Percentiles rank a stretch among this genome's conserved stretches.
Evolutionary conservation across 2,329 filamentous ascomycete genomes (phyloP).

Genomic region (Fusarium tupiense): DNA sequence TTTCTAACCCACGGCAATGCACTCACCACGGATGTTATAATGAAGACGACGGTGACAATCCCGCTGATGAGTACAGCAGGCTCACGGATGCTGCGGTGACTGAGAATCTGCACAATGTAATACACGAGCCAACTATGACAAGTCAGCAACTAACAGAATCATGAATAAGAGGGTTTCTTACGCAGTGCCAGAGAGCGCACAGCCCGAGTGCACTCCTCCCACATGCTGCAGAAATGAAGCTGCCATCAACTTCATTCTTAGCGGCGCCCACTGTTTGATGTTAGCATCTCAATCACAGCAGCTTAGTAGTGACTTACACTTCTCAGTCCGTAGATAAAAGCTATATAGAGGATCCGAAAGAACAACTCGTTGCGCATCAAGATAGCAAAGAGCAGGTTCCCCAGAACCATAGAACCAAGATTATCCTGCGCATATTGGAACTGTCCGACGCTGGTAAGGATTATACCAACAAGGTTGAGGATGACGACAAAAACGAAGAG

Average conservation of each 20-base stretch:
- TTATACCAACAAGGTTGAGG: not conserved
- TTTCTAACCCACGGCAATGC: constrained; percentile 1
- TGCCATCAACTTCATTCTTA: not conserved
- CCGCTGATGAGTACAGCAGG: not conserved
- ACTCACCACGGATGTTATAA: not conserved
- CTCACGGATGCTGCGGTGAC: not conserved
- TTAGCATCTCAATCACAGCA: not conserved
- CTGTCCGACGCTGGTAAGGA: not conserved
- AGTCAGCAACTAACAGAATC: not conserved
- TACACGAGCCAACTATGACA: not conserved
- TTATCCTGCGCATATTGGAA: not conserved
- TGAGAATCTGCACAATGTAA: not conserved
- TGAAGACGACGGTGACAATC: not conserved
- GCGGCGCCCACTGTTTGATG: not conserved
- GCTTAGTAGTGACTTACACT: not conserved
- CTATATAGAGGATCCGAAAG: not conserved
- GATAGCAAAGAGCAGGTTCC: not conserved
- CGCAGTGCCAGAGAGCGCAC: not conserved
- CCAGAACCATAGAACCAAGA: not conserved
- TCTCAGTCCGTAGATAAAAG: not conserved
- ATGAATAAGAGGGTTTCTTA: not conserved
- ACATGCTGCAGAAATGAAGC: not conserved
- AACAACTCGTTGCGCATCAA: not conserved
- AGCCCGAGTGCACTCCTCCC: not conserved
- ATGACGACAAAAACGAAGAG: not conserved